Evolutionary conservation across 1,139 yeast species (phyloP), one percentile per base, ranked within the genome.

Genomic region (Pichia sp.): DNA sequence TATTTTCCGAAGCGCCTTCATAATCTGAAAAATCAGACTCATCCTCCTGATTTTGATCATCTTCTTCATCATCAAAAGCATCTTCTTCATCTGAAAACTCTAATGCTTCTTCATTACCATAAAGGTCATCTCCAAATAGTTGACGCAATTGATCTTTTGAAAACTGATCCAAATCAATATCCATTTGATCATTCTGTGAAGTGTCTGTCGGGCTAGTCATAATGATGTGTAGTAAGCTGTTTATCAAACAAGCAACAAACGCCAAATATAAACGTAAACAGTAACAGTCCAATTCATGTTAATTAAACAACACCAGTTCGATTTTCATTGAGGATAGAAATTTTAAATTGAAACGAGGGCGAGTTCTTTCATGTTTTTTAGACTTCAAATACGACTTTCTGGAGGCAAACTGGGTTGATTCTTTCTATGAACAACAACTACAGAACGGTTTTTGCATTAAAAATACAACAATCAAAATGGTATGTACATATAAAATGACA

Each of bases 71-170:
- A 30, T 53, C 57, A 7, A 54, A 58, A 5, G 36, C 31, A 16
- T 50, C 60, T n/a, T 49, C 56, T n/a, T 53, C 63, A 46, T 61
- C 65, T 6, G 65, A 62, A 43, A 61, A 62, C 25, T 56, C 56
- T 33, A 62, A 34, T 1, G 63, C 64, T 29, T 58, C 62, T 33
- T 71, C 75, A 42, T 68, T 69, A 49, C 72, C 74, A 44, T 69
- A 34, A 34, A 34, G 73, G n/a, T 68, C 72, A 53, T 71, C 52
- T 19, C 51, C 62, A 14, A 65, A 58, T 42, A 66, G 53, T 27
- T 60, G 64, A 43, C 69, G 63, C 31, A 66, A 58, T n/a, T 58
- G 58, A 11, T 59, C 64, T 36, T 66, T 63, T 44, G 63, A 59
- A 6, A 58, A 59, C 13, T 64, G 62, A 19, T 62, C 65, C 29